Base-by-base conservation (phyloP, 2,329 filamentous ascomycete species). In the Fusarium protoensiforme region DNA sequence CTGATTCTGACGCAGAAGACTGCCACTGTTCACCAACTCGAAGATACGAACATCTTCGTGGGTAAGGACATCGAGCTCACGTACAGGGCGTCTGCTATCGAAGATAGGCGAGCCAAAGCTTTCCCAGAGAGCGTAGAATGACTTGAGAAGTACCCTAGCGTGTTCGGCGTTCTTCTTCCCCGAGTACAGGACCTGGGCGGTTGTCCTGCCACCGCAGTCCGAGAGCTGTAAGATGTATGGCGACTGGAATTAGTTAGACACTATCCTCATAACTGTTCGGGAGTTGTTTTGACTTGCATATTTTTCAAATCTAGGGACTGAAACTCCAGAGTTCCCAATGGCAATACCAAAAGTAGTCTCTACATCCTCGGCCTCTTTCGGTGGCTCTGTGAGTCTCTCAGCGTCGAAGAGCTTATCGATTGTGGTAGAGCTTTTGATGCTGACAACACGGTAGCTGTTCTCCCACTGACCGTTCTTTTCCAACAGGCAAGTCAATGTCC, bases 401-500 rank as follows among this genome's bases (percentile, higher is more conserved):
- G 41, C 48, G 22, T 41, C n/a, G 24, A 22, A 38, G 22, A 65
- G 43, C 20, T 65, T 33, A 22, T 36, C 41, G 8, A 60, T 46
- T 9, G 62, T 65, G 36, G 62, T 65, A 16, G 43, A 53, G 24
- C 60, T 46, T 20, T 57, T 27, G 43, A 65, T 60, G n/a, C 51
- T 48, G 18, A 65, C 62, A 16, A 60, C 22, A 31, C 54, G 62
- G 36, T 48, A 58, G 24, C 56, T 65, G 33, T 24, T 43, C 27
- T 60, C 54, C 62, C 66, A 69, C 8, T 43, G 63, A 22, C 67
- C 56, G 11, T 66, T 22, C 36, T 14, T 24, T 46, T 69, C 67
- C 6, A 36, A 14, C 20, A 69, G 46, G 18, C 63, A 66, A n/a
- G 64, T 61, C 43, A 69, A 57, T 7, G 51, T 69, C 67, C 67